Base-by-base conservation (phyloP, 495 filamentous ascomycete species). In the Penicillium atrosanguineum region DNA sequence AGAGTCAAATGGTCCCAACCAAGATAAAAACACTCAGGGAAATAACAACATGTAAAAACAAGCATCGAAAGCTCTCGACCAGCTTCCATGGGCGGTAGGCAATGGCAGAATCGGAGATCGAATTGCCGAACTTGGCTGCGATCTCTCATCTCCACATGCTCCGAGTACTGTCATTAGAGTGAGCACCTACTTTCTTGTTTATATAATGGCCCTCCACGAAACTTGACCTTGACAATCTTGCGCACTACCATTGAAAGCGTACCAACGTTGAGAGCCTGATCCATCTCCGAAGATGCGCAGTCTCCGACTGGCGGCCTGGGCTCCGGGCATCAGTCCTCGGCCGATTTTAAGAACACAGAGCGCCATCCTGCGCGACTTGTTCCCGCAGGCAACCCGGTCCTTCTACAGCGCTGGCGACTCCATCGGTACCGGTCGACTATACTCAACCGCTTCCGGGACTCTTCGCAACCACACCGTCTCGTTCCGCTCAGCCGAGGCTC, bases 281-380 rank as follows among this genome's bases (percentile, higher is more conserved):
- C 46, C 44, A 59, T 43, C 43, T 62, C 54, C 61, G 67, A 67
- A 44, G 56, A 76, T 76, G 73, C 73, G 74, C 73, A 69, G 72
- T 60, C 59, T 69, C 59, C 66, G 69, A 58, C 50, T 71, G 29
- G 67, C 69, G 46, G 65, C 73, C 61, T 68, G 72, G 65, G 60
- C 64, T 48, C 57, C 64, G 61, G 71, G 70, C 48, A 53, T 59
- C 48, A 58, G 54, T 57, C 43, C 66, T 51, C 64, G 61, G 50
- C 67, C 60, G 46, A 42, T 50, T 40, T 46, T 55, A 48, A 63
- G 56, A 28, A 36, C 56, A 36, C 56, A 60, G 36, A 56, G 59
- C 29, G 55, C 51, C 16, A 43, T 67, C 14, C 19, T 68, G 19
- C 52, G 37, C 16, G 54, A 67, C 6, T 12, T 67, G 11, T 61